Evolutionary conservation across 2,329 filamentous ascomycete species (phyloP), one percentile per base, ranked within the genome.

Genomic region (Trichoderma atrobrunneum): DNA sequence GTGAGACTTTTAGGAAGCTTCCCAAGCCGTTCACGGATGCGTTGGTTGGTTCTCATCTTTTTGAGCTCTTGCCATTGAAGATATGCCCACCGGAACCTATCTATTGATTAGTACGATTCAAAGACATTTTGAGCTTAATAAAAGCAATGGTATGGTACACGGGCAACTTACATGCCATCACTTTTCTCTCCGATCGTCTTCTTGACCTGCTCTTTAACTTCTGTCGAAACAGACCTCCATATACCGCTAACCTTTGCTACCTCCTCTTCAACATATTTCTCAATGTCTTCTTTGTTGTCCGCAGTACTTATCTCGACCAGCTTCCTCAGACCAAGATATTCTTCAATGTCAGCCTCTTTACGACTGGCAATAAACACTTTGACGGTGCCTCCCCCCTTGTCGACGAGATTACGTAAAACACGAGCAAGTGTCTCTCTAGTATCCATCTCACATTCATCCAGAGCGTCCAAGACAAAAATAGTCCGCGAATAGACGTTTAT

Each of bases 21-120:
- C 1, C 62, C 62, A 18, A 65, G 43, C 7, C 62, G 28, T 14
- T 65, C 26, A 54, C 7, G 14, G n/a, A 65, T 65, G 62, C 11
- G 4, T 32, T 65, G 1, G 4, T 65, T 65, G 2, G 62, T 65
- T 54, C 26, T 65, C 4, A 65, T 3, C 11, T 34, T 65, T 65
- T 65, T 65, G 12, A 65, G 62, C 43, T 65, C 43, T 14, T 54
- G 1, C 62, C 62, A 65, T 65, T 65, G 62, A n/a, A 65, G 14
- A 3, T 54, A 65, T 5, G 43, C 62, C 62, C 62, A 65, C 18
- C 62, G 26, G 4, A 65, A 65, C 62, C 62, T 65, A 14, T 16
- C 7, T 18, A 65, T 26, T 2, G 1, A 18, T 65, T 24, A 65
- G 43, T 10, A 54, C 10, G 10, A 10, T 51, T 6, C 3, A 24